phyloP scores from a whole-genome alignment of 1,284 basidiomycete species.

The Cryptococcus sp. region DNA sequence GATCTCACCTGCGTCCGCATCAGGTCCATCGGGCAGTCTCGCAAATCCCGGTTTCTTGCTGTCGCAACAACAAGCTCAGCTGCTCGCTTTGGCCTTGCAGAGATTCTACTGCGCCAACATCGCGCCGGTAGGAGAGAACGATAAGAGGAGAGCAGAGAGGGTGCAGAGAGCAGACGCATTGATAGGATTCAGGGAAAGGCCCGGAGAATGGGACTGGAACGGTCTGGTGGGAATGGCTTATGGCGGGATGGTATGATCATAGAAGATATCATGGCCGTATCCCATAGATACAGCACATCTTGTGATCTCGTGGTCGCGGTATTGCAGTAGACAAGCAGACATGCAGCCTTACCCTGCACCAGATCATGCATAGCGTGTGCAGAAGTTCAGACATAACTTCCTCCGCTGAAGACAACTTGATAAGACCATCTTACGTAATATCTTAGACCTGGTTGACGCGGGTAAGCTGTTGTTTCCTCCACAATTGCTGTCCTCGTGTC shows the following conservation, averaged over 20 bases:
- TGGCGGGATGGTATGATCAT: constrained; percentile 43
- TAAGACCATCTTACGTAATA: no score
- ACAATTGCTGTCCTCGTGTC: no score
- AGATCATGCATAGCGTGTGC: no score
- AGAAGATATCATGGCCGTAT: constrained; percentile 7
- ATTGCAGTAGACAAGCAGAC: no score
- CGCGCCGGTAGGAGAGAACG: constrained; percentile 27
- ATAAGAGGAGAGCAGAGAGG: constrained; percentile 36
- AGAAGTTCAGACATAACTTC: no score
- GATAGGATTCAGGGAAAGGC: constrained; percentile 46
- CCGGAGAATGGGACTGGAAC: constrained; percentile 52
- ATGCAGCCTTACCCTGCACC: no score
- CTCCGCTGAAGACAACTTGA: no score
- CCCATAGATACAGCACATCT: no score
- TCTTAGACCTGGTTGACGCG: no score
- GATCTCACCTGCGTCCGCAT: constrained; percentile 64
- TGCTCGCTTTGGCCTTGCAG: constrained; percentile 74
- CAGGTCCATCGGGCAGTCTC: constrained; percentile 30
- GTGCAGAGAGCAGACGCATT: constrained; percentile 38
- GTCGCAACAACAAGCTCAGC: constrained; percentile 75
- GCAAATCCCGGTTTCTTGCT: constrained; percentile 61
- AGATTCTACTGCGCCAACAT: constrained; percentile 65
- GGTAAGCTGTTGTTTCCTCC: no score
- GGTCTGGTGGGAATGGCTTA: constrained; percentile 49
- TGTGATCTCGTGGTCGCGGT: no score